These are phyloP conservation scores for Mycosphaerella arachidis DNA, from an alignment of 2,329 filamentous ascomycete species.

Conservation along the genomic window DNA sequence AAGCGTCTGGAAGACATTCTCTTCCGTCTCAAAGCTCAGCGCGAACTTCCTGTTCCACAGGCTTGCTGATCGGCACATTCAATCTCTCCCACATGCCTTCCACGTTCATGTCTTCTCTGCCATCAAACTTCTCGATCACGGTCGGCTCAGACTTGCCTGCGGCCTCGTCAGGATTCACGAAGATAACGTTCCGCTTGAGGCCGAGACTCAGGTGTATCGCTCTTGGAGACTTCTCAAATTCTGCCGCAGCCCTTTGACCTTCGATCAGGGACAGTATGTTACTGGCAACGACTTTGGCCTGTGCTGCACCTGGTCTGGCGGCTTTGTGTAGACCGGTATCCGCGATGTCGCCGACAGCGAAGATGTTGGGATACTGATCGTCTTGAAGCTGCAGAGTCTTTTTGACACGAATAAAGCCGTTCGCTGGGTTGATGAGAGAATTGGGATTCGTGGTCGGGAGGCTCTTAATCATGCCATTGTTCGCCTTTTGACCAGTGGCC, in stretches of 20 bases:
- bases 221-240: constrained; percentile 7
- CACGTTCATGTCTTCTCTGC: constrained; percentile 15
- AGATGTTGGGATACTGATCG: constrained; percentile 49
- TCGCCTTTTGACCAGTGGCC: constrained; percentile 57
- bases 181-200: constrained; percentile 17
- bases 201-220: constrained; percentile 19
- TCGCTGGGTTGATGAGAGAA: constrained; percentile 14
- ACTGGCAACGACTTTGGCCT: constrained; percentile 50
- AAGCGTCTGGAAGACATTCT: background rate
- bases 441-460: constrained; percentile 44
- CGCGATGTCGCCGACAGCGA: constrained; percentile 61
- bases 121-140: constrained; percentile 15
- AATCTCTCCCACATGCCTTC: constrained; percentile 14
- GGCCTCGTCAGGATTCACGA: constrained; percentile 16
- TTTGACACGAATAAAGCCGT: constrained; percentile 42
- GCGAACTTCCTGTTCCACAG: background rate
- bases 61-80: constrained; percentile 5
- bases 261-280: constrained; percentile 51
- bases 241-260: background rate
- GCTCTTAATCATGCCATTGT: constrained; percentile 50
- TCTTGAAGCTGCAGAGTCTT: constrained; percentile 55
- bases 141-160: constrained; percentile 15
- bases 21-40: constrained; percentile 5
- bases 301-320: constrained; percentile 51
- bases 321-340: constrained; percentile 50